Percentiles rank a stretch among this genome's conserved stretches.
phyloP scores from a whole-genome alignment of 225 moss, liverwort and hornwort species.

The Anthoceros angustus region DNA sequence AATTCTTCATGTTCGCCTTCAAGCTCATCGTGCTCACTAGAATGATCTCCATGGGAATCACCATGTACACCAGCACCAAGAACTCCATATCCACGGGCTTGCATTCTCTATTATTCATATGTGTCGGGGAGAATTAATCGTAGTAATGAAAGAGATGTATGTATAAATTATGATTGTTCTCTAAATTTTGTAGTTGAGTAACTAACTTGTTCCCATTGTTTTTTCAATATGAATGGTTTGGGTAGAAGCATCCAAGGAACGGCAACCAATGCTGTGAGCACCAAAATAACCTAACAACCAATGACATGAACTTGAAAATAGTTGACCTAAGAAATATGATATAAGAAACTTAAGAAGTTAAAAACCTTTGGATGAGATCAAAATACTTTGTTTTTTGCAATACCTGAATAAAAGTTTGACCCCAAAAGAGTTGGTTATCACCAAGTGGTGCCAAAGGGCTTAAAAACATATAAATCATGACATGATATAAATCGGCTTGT shows the following conservation, averaged over 20 bases:
- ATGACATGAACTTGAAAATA: background rate
- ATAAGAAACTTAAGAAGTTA: no score
- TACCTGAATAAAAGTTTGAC: conserved; percentile 58
- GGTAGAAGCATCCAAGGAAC: conserved; percentile 96
- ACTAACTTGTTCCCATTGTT: conserved; percentile 53
- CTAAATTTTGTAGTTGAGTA: no score
- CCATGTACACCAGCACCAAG: conserved; percentile 17
- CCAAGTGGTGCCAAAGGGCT: conserved; percentile 38
- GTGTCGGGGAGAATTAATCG: background rate
- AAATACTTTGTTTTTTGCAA: background rate
- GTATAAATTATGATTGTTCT: conserved; percentile 5
- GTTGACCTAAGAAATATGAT: no score
- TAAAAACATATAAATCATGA: conserved; percentile 99
- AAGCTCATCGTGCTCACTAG: background rate
- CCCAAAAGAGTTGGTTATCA: conserved; percentile 65
- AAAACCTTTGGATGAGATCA: no score
- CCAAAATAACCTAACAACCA: conserved; percentile 34
- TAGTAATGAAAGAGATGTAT: background rate
- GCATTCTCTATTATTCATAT: conserved; percentile 56
- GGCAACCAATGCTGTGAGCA: conserved; percentile 45
- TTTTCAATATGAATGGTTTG: conserved; percentile 61
- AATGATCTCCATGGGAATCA: background rate
- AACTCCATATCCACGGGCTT: conserved; percentile 59
- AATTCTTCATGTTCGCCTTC: conserved; percentile 71
- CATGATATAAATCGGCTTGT: conserved; percentile 94